Conservation (phyloP, 1,284 basidiomycete species). For the Irpex lacteus region DNA sequence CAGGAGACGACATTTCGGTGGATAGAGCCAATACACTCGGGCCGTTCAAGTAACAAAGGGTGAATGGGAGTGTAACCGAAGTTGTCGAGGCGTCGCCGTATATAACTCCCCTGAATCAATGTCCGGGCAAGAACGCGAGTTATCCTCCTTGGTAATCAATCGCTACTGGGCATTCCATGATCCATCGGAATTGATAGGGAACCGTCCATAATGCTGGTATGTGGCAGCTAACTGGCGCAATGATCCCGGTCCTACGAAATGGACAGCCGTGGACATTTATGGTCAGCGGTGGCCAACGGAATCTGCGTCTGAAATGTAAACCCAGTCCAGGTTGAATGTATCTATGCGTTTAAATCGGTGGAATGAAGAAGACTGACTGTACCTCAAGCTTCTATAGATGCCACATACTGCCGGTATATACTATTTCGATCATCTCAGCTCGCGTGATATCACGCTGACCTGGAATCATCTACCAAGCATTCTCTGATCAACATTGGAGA, state of each 20-base stretch:
- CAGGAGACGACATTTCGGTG: background rate
- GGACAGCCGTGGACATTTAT: background rate
- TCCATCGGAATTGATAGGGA: background rate
- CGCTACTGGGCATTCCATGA: background rate
- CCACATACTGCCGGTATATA: background rate
- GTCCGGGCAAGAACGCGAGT: background rate
- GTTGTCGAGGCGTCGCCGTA: background rate
- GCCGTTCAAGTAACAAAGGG: background rate
- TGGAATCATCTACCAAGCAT: background rate
- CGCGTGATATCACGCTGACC: background rate
- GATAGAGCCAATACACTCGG: background rate
- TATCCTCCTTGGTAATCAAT: background rate
- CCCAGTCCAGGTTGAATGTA: background rate
- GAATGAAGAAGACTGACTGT: background rate
- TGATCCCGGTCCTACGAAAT: background rate
- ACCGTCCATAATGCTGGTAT: background rate
- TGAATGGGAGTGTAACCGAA: background rate
- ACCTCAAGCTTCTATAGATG: background rate
- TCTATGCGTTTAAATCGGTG: background rate
- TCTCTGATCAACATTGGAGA: background rate
- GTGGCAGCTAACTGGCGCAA: background rate
- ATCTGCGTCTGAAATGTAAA: background rate
- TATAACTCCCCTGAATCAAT: background rate
- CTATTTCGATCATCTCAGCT: background rate
- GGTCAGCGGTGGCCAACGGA: background rate